Conservation (phyloP, 768 basidiomycete genomes). For the Boletus pseudo-olivaceus region DNA sequence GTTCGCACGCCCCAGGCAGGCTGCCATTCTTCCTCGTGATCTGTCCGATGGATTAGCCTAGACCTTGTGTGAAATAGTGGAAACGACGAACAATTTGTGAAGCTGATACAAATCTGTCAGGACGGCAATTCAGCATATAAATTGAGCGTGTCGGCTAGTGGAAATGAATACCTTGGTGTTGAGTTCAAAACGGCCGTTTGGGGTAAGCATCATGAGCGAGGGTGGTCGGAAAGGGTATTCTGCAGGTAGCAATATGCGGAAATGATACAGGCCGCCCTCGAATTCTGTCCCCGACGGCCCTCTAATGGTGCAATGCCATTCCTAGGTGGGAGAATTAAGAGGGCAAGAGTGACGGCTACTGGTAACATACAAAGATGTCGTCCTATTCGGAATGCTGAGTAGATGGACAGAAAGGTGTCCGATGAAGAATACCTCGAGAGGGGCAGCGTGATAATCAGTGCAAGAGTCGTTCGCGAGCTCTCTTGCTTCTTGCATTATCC, state of each 20-base stretch:
- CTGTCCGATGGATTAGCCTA: conserved; percentile 40
- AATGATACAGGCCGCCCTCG: conserved; percentile 94
- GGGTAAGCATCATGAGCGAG: conserved; percentile 93
- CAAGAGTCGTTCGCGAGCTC: conserved; percentile 84
- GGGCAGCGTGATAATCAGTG: conserved; percentile 82
- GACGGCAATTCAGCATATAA: conserved; percentile 5
- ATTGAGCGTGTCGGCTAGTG: conserved; percentile 12
- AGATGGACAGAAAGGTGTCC: not conserved
- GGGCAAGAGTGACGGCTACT: conserved; percentile 8
- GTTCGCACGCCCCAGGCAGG: conserved; percentile 98
- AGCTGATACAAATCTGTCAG: conserved; percentile 84
- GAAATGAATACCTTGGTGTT: conserved; percentile 76
- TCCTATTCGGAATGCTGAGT: conserved; percentile 45
- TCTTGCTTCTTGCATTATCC: conserved; percentile 94
- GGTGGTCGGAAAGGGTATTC: conserved; percentile 97
- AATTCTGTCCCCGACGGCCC: conserved; percentile 87
- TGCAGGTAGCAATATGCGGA: conserved; percentile 84
- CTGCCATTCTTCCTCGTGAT: conserved; percentile 97
- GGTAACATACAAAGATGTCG: conserved; percentile 74
- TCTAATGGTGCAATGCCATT: conserved; percentile 98
- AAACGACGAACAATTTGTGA: conserved; percentile 71
- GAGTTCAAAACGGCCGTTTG: conserved; percentile 94
- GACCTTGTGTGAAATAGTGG: conserved; percentile 19
- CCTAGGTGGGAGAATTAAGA: conserved; percentile 35
- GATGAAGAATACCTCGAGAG: conserved; percentile 57